Evolutionary conservation across 2,329 filamentous ascomycete genomes (phyloP), one percentile per base, ranked within the genome.

Genomic region (Sclerotinia sclerotiorum): DNA sequence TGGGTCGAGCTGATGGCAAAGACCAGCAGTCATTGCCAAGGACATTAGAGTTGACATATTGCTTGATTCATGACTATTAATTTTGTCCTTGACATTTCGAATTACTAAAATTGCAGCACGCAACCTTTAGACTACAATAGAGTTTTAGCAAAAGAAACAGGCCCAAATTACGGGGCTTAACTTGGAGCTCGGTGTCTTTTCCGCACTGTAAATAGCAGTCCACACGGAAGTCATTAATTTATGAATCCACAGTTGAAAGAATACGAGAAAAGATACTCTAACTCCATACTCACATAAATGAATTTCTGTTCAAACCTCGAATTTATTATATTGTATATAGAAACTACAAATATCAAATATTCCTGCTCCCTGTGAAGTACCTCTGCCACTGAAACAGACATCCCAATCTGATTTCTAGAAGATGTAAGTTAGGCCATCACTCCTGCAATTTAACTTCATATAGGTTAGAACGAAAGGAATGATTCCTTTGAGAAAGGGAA

Each of bases 271-370:
- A 51, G 29, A 48, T 61, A 42, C 55, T 61, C 44, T 61, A 61
- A 61, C 48, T 48, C 62, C 24, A 21, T 65, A 55, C 32, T 64
- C 32, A 54, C n/a, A 21, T 64, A 35, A n/a, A 55, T 64, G 48
- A 54, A 44, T 56, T n/a, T 35, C 13, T 44, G 32, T n/a, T 10
- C 19, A 55, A 54, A 65, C 27, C 24, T 27, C 8, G 17, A 62
- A 6, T 6, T 63, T 51, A 24, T 39, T 39, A 24, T 56, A 56
- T 56, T 56, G 39, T 56, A 56, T 5, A 56, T 35, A 56, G 54
- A 27, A 51, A 19, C 44, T 17, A 51, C 35, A 54, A 21, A n/a
- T 54, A 52, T 54, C 35, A 54, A 21, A n/a, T 54, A 52, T 54
- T 8, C 49, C 19, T 27, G 29, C 35, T 42, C 32, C 10, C 21